Percentiles rank a stretch among this genome's conserved stretches.
Evolutionary conservation across 2,329 filamentous ascomycete species (phyloP).

Genomic region (Monosporascus sp.): DNA sequence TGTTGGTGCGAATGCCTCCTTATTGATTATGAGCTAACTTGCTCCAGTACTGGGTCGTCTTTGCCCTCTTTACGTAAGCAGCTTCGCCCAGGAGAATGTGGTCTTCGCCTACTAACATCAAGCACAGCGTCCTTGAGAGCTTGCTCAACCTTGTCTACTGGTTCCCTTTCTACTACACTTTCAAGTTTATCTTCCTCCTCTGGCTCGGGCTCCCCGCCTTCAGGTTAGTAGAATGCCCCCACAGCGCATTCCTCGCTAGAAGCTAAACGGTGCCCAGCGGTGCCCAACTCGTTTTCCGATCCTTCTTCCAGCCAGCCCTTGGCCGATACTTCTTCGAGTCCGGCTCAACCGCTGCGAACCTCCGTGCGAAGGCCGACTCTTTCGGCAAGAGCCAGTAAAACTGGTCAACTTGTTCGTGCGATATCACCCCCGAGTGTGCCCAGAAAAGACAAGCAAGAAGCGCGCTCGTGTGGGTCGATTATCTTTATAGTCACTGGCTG

Average conservation of each 20-base stretch:
- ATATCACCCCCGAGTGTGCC: conserved; percentile 10
- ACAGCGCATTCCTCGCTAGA: not conserved
- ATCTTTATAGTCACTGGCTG: not conserved
- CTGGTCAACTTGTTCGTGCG: conserved; percentile 7
- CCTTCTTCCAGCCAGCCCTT: conserved; percentile 86
- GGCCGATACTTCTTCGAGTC: conserved; percentile 76
- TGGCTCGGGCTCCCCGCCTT: conserved; percentile 97
- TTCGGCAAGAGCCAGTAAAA: conserved; percentile 65
- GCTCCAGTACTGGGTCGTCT: conserved; percentile 78
- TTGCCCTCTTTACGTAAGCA: conserved; percentile 67
- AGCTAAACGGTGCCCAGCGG: conserved; percentile 54
- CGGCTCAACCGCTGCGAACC: conserved; percentile 75
- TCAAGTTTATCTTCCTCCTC: conserved; percentile 96
- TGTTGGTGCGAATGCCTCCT: conserved; percentile 6
- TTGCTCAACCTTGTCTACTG: conserved; percentile 82
- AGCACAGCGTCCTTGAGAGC: conserved; percentile 65
- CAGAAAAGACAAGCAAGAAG: conserved; percentile 11
- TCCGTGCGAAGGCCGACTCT: conserved; percentile 82
- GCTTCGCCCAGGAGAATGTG: not conserved
- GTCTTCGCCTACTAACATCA: conserved; percentile 6
- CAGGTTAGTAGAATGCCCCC: conserved; percentile 55
- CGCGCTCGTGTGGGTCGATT: conserved; percentile 6
- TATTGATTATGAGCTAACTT: conserved; percentile 27
- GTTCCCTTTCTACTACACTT: conserved; percentile 99
- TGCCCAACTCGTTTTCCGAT: conserved; percentile 94